phyloP scores from a whole-genome alignment of 148 eudicot species.

The Polygonum aviculare region DNA sequence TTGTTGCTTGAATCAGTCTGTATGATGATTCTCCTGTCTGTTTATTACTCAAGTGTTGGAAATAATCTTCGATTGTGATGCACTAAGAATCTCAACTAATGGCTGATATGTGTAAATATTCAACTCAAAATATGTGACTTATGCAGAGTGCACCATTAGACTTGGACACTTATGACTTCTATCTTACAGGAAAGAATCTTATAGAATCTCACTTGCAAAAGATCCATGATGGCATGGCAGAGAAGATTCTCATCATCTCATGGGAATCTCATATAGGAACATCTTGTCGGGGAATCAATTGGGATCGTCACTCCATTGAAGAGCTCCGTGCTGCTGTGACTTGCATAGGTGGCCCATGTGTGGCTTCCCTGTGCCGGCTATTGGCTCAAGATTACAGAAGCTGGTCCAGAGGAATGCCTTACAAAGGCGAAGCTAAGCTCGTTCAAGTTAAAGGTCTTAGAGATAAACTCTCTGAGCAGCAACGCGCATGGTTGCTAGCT shows the following conservation, averaged over 20 bases:
- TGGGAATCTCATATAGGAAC: constrained; percentile 76
- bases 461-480: constrained; percentile 92
- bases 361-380: constrained; percentile 67
- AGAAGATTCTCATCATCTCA: constrained; percentile 65
- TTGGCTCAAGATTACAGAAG: constrained; percentile 80
- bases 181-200: constrained; percentile 37
- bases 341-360: constrained; percentile 72
- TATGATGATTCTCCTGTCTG: background rate
- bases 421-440: constrained; percentile 86
- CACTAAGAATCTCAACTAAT: background rate
- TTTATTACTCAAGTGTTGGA: too few relatives aligned
- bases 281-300: constrained; percentile 72
- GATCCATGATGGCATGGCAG: constrained; percentile 64
- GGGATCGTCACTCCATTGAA: constrained; percentile 65
- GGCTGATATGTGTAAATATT: background rate
- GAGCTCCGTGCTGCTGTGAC: constrained; percentile 77
- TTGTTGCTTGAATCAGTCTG: background rate
- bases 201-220: constrained; percentile 56
- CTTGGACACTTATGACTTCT: constrained; percentile 64
- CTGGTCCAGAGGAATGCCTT: constrained; percentile 97
- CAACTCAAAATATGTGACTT: background rate
- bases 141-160: constrained; percentile 75
- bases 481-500: constrained; percentile 83
- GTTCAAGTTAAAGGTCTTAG: constrained; percentile 94
- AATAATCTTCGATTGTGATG: background rate